Evolutionary conservation across 331 rosid species (phyloP), one percentile per base, ranked within the genome.

Genomic region (Saraca asoca): DNA sequence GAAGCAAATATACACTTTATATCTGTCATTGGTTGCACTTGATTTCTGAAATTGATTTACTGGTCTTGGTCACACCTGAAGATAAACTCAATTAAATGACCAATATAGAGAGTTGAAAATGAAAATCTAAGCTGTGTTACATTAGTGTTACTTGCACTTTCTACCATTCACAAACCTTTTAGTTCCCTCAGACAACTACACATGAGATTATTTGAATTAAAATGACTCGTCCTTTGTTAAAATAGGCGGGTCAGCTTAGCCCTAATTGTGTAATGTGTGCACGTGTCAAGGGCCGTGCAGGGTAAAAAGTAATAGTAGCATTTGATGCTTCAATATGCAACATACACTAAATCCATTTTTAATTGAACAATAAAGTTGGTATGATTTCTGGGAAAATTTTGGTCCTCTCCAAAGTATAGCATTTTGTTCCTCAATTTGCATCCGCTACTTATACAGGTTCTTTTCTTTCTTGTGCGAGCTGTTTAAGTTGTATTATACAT

Each of bases 381-480:
- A 38, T 46, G 7, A 16, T 70, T 43, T 29, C 18, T 33, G 3
- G 35, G 45, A 16, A 69, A 58, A 41, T 13, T 10, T 13, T 48
- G 50, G 53, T 7, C 12, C n/a, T 46, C 41, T 62, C 45, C 6
- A 9, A 14, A 51, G 35, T 73, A 55, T 57, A n/a, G 69, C 53
- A 5, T 53, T 51, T 52, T 78, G 62, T 58, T 51, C 50, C 48
- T 59, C 18, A 63, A 13, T n/a, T 5, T 19, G 43, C 66, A 41
- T 5, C 14, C 29, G 12, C 15, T 64, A 54, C n/a, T n/a, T n/a
- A n/a, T n/a, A n/a, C n/a, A n/a, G n/a, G n/a, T n/a, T n/a, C n/a
- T n/a, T n/a, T n/a, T n/a, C n/a, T 14, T 70, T 63, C 9, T 68
- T 59, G 71, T 44, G 24, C 19, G 18, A 66, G 64, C n/a, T 50